Conservation (phyloP, 768 basidiomycete species). For the Auricularia sp. region DNA sequence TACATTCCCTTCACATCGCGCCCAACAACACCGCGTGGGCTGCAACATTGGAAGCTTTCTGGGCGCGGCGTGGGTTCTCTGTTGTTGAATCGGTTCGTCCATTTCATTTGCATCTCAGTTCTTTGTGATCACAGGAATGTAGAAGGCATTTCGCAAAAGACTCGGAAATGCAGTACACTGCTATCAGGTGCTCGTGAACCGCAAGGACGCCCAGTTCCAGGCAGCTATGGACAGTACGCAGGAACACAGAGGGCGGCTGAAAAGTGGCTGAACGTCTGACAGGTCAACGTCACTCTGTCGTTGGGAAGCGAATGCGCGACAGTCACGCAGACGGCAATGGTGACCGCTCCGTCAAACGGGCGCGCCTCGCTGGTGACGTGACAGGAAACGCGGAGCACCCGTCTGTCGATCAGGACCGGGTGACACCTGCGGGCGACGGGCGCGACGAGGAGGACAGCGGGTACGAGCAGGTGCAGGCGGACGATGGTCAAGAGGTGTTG, state of each 20-base stretch:
- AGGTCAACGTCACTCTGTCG: too few species aligned
- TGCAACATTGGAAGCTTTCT: not conserved
- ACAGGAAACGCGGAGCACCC: too few species aligned
- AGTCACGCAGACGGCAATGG: too few species aligned
- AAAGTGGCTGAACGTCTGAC: not conserved
- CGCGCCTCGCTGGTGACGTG: too few species aligned
- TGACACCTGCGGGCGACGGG: too few species aligned
- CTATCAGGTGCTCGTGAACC: not conserved
- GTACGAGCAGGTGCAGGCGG: too few species aligned
- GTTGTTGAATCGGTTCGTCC: not conserved
- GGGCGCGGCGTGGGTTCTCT: not conserved
- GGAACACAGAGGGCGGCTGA: not conserved
- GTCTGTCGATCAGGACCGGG: too few species aligned
- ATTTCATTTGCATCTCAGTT: not conserved
- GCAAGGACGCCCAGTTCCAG: not conserved
- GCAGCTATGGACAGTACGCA: too few species aligned
- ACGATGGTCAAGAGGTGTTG: too few species aligned
- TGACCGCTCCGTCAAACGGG: too few species aligned
- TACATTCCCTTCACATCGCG: not conserved
- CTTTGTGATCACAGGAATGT: not conserved
- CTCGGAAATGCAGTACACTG: not conserved
- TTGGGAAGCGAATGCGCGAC: too few species aligned
- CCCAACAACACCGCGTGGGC: not conserved
- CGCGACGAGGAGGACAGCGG: too few species aligned
- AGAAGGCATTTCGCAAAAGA: not conserved